Conservation (phyloP, 306 rosid species). For the Castanea crenata region DNA sequence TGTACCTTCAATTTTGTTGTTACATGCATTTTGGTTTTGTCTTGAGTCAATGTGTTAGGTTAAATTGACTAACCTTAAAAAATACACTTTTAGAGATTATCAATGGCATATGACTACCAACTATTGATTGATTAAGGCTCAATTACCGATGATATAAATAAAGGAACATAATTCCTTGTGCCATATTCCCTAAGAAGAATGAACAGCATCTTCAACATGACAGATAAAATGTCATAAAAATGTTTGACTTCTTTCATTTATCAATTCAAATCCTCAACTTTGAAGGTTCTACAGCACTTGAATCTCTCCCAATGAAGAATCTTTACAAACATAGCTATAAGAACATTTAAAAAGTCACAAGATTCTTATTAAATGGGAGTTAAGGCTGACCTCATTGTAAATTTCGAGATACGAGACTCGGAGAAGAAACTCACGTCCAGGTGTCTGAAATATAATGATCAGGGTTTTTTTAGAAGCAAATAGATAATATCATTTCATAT, state of each 20-base stretch:
- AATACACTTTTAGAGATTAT: no score
- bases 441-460: conserved; percentile 56
- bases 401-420: conserved; percentile 89
- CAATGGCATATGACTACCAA: not conserved
- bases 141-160: not conserved
- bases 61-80: no score
- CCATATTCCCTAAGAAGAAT: not conserved
- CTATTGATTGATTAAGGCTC: not conserved
- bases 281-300: not conserved
- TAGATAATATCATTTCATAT: not conserved
- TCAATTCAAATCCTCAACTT: not conserved
- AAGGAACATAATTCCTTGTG: not conserved
- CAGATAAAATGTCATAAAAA: not conserved
- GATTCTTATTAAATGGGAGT: not conserved
- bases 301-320: conserved; percentile 19
- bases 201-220: not conserved
- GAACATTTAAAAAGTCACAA: not conserved
- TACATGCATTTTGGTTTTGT: no score
- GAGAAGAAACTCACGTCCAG: conserved; percentile 79
- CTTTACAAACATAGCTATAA: conserved; percentile 1
- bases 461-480: conserved; percentile 1
- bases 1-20: no score
- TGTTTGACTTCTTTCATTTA: not conserved
- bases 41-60: no score
- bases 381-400: conserved; percentile 76